Evolutionary conservation across 805 yeast species (phyloP).

Genomic region (Scheffersomyces amazonensis): DNA sequence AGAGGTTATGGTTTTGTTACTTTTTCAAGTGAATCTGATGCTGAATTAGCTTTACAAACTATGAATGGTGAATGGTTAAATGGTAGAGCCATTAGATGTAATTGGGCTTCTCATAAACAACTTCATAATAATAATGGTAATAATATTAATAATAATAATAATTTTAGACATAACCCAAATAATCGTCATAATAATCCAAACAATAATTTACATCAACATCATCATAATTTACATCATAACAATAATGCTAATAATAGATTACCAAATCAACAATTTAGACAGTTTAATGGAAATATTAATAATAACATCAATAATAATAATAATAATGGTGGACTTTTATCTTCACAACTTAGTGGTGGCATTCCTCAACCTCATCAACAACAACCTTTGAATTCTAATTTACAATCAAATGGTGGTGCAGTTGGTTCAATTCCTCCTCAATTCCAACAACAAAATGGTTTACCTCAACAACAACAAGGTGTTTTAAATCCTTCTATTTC

Average conservation of each 20-base stretch:
- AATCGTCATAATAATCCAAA: constrained; percentile 13
- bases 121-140: constrained; percentile 15
- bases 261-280: neutral
- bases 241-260: constrained; percentile 4
- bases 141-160: constrained; percentile 11
- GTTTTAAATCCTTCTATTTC: neutral
- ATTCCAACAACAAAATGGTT: neutral
- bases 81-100: constrained; percentile 77
- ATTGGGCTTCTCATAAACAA: constrained; percentile 83
- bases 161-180: constrained; percentile 9
- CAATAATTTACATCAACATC: constrained; percentile 8
- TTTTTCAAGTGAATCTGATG: constrained; percentile 63
- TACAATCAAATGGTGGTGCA: neutral
- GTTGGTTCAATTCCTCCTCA: constrained; percentile 1
- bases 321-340: constrained; percentile 1
- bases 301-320: constrained; percentile 2
- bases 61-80: constrained; percentile 74
- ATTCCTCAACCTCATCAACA: neutral
- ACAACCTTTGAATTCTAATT: neutral
- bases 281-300: neutral
- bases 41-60: constrained; percentile 65
- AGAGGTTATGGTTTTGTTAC: constrained; percentile 92
- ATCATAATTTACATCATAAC: constrained; percentile 13
- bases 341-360: constrained; percentile 2
- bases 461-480: constrained; percentile 5